Evolutionary conservation across 2,329 filamentous ascomycete genomes (phyloP).

Genomic region (Colletotrichum magnum): DNA sequence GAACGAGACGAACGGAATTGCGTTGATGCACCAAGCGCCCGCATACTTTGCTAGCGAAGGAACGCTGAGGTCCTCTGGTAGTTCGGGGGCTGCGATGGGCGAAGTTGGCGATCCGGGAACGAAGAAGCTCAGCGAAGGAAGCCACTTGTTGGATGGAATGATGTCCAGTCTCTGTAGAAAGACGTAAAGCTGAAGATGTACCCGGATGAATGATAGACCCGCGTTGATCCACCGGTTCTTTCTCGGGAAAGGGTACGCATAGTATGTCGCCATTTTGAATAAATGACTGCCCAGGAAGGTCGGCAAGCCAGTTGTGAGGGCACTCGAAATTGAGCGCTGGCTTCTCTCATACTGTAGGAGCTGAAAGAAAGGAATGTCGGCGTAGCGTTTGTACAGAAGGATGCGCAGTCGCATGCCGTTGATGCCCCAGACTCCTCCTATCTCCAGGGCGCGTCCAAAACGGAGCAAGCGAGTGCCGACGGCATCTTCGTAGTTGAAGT

Average conservation of each 20-base stretch:
- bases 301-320: slow-evolving; percentile 57
- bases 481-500: slow-evolving; percentile 62
- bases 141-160: slow-evolving; percentile 54
- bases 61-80: slow-evolving; percentile 54
- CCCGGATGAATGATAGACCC: slow-evolving; percentile 55
- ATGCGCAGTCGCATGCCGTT: slow-evolving; percentile 68
- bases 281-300: slow-evolving; percentile 52
- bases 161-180: slow-evolving; percentile 67
- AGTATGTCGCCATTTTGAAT: slow-evolving; percentile 48
- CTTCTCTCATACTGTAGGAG: slow-evolving; percentile 53
- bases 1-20: slow-evolving; percentile 64
- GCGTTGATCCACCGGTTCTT: slow-evolving; percentile 42
- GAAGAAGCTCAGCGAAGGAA: slow-evolving; percentile 66
- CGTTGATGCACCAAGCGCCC: slow-evolving; percentile 56
- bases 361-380: slow-evolving; percentile 63
- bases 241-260: slow-evolving; percentile 38
- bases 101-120: slow-evolving; percentile 68
- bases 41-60: slow-evolving; percentile 60
- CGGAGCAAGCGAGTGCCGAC: slow-evolving; percentile 58
- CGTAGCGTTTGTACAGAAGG: slow-evolving; percentile 67
- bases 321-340: slow-evolving; percentile 50
- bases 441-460: slow-evolving; percentile 54
- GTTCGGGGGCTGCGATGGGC: slow-evolving; percentile 63
- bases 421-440: slow-evolving; percentile 65
- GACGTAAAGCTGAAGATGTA: slow-evolving; percentile 67